These are phyloP conservation scores for Phytophthora sp. DNA, from an alignment of 352 stramenopile genomes.

Conservation along the genomic window DNA sequence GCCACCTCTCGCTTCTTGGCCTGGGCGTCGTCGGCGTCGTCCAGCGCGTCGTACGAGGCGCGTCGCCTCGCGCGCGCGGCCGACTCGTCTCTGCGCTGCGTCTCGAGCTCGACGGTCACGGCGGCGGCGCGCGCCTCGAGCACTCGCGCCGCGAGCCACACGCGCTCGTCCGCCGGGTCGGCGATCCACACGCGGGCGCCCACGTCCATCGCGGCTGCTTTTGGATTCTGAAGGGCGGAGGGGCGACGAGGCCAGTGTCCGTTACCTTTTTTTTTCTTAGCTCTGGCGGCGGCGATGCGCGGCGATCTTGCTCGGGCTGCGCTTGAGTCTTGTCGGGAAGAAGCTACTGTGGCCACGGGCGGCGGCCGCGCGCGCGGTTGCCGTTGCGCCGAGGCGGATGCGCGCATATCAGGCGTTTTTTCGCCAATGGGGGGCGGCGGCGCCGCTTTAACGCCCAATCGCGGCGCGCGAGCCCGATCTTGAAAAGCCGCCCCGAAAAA, in stretches of 20 bases:
- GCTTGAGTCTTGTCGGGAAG: slow-evolving; percentile 23
- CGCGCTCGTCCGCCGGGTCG: slow-evolving; percentile 49
- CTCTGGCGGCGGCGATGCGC: not conserved
- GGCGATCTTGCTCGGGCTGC: slow-evolving; percentile 7
- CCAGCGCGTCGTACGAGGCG: slow-evolving; percentile 11
- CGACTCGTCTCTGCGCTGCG: not conserved
- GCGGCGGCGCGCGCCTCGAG: slow-evolving; percentile 8
- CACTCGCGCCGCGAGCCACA: slow-evolving; percentile 70
- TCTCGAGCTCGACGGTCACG: slow-evolving; percentile 36
- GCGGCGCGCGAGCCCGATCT: slow-evolving; percentile 12
- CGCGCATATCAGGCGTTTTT: slow-evolving; percentile 38
- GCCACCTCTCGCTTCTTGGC: slow-evolving; percentile 37
- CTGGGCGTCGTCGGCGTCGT: slow-evolving; percentile 9
- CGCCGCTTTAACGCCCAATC: slow-evolving; percentile 18
- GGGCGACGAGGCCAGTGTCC: not conserved
- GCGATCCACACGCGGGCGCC: slow-evolving; percentile 75
- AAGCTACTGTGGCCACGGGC: slow-evolving; percentile 20
- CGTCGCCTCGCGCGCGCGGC: slow-evolving; percentile 8
- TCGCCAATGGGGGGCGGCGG: slow-evolving; percentile 18
- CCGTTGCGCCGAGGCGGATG: slow-evolving; percentile 25
- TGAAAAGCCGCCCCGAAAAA: slow-evolving; percentile 36
- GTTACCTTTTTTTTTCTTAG: slow-evolving; percentile 11
- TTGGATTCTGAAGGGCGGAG: slow-evolving; percentile 8
- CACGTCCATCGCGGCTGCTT: slow-evolving; percentile 62
- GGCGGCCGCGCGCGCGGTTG: slow-evolving; percentile 9